Conservation (phyloP, 2,329 filamentous ascomycete species). For the Arthrobotrys sinensis region DNA sequence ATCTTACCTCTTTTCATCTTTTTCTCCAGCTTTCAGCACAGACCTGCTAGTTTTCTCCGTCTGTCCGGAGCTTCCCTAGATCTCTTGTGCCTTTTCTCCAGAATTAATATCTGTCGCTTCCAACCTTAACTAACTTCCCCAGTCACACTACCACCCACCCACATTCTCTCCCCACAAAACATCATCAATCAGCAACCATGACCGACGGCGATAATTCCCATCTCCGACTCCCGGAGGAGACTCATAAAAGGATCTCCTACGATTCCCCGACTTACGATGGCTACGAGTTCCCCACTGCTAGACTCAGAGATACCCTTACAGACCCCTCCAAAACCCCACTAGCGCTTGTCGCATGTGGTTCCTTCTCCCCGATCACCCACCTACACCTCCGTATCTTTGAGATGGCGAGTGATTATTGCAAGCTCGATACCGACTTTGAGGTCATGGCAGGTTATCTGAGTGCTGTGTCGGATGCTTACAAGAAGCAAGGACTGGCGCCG, state of each 20-base stretch:
- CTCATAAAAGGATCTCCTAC: constrained; percentile 42
- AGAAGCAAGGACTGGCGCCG: constrained; percentile 83
- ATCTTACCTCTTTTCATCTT: constrained; percentile 5
- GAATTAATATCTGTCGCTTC: neutral
- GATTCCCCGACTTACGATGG: constrained; percentile 56
- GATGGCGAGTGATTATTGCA: constrained; percentile 85
- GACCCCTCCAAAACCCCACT: constrained; percentile 75
- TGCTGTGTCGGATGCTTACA: constrained; percentile 82
- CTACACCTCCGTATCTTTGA: constrained; percentile 89
- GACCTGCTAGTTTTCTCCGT: constrained; percentile 11
- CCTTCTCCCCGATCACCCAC: constrained; percentile 82
- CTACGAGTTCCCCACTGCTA: constrained; percentile 76
- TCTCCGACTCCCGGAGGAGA: constrained; percentile 20
- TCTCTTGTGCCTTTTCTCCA: constrained; percentile 32
- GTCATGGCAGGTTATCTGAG: constrained; percentile 88
- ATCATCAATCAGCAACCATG: constrained; percentile 21
- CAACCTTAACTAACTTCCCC: neutral
- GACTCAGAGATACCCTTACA: constrained; percentile 73
- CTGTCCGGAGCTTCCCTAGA: constrained; percentile 36
- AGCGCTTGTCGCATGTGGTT: constrained; percentile 79
- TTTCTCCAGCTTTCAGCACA: constrained; percentile 21
- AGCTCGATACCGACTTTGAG: constrained; percentile 81
- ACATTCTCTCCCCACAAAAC: constrained; percentile 2
- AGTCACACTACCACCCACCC: constrained; percentile 32
- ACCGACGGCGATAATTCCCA: constrained; percentile 36